phyloP scores from a whole-genome alignment of 2,329 filamentous ascomycete genomes.

The Aspergillus sp. region DNA sequence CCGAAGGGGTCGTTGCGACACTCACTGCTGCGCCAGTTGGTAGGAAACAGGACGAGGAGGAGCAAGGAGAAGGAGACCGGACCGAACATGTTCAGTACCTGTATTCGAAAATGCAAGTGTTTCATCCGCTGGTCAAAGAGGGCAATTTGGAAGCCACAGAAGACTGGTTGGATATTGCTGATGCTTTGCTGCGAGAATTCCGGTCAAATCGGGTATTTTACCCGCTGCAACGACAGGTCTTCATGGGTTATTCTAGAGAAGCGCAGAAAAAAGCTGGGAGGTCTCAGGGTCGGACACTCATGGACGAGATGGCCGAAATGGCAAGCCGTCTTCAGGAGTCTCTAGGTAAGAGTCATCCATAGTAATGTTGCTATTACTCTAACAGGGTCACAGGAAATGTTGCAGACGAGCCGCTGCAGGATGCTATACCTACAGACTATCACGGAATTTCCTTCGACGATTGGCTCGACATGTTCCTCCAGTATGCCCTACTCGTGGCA shows the following conservation, averaged over 20 bases:
- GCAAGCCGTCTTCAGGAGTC: constrained; percentile 38
- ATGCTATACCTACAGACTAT: constrained; percentile 50
- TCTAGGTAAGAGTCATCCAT: constrained; percentile 24
- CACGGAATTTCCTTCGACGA: constrained; percentile 72
- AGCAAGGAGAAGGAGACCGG: constrained; percentile 25
- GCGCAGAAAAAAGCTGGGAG: constrained; percentile 32
- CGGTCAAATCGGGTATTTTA: constrained; percentile 55
- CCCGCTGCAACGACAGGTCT: constrained; percentile 46
- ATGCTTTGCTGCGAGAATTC: constrained; percentile 55
- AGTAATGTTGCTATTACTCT: constrained; percentile 3
- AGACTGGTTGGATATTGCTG: constrained; percentile 54
- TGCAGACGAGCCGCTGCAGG: constrained; percentile 20
- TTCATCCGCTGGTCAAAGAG: constrained; percentile 43
- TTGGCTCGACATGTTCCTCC: constrained; percentile 87
- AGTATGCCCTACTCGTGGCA: constrained; percentile 74
- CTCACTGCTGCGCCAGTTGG: constrained; percentile 12
- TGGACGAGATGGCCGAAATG: constrained; percentile 40
- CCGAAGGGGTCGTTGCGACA: constrained; percentile 7
- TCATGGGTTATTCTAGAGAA: constrained; percentile 43
- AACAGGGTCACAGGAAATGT: constrained; percentile 14
- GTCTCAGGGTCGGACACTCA: constrained; percentile 28
- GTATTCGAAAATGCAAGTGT: constrained; percentile 41
- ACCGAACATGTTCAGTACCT: constrained; percentile 40
- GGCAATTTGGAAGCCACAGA: constrained; percentile 46
- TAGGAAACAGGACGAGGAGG: constrained; percentile 16